Base-by-base conservation (phyloP, 768 basidiomycete genomes). In the Phaeolepiota aurea region DNA sequence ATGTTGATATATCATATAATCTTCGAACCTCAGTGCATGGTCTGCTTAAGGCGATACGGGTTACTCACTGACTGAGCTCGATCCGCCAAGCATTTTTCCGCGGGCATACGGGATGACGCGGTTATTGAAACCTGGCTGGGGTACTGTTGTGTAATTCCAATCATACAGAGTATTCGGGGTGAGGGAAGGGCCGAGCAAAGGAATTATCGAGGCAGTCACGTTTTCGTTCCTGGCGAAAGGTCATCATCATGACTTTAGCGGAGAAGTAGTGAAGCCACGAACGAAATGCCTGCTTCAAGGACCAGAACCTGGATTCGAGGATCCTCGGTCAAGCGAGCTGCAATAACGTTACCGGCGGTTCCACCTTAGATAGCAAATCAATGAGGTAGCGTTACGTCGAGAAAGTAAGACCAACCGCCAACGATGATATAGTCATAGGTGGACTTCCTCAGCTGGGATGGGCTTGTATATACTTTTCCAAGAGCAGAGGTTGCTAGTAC, bases 281-380 rank as follows among this genome's bases (percentile, higher is more conserved):
- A 78, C 81, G 76, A 80, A 41, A 58, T 53, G 1, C 78, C 78
- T 0, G 75, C 70, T 52, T 81, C 78, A 5, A 79, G 51, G 2
- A 81, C 50, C 7, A 77, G 57, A 0, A 79, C 76, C 1, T 62
- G 59, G 12, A 72, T 56, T 1, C 50, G 47, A 0, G 69, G 65
- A 39, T 75, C 56, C 51, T 79, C 79, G 3, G 69, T 71, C 2
- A 79, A 55, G 2, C 79, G 63, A n/a, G 73, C 64, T 0, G 77
- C 77, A n/a, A 79, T 56, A 1, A 69, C 74, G 33, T 73, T 74
- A 3, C 79, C 79, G 0, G 75, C 68, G 22, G 76, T 76, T 12
- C 78, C 77, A 28, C 63, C 68, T 56, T 43, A 42, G 48, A 23
- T 5, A 35, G 18, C 5, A 21, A 23, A 1, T 13, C 9, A 28